These are phyloP conservation scores for Saposhnikovia divaricata DNA, from an alignment of 129 eudicot genomes.

Conservation along the genomic window DNA sequence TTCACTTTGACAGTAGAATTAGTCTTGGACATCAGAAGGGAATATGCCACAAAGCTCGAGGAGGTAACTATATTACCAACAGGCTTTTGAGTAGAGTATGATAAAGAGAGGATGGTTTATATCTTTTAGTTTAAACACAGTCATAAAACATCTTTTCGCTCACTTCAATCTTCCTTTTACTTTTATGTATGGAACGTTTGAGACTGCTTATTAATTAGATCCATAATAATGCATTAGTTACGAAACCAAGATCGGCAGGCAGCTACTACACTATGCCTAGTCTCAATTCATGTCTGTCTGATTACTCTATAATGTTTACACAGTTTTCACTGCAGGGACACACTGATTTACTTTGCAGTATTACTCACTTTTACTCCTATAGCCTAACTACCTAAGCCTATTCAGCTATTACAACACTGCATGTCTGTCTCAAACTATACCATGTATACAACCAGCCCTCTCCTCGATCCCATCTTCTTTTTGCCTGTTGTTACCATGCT, in stretches of 20 bases:
- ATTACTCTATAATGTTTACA: not conserved
- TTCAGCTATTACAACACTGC: not conserved
- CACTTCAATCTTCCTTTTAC: no score
- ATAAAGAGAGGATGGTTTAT: no score
- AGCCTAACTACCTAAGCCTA: not conserved
- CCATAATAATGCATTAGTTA: not conserved
- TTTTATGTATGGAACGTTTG: no score
- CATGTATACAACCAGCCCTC: no score
- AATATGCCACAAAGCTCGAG: no score
- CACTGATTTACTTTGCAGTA: not conserved
- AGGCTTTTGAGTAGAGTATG: no score
- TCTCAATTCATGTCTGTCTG: not conserved
- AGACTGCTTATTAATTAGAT: no score
- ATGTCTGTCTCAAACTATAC: not conserved
- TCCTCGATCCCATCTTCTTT: not conserved
- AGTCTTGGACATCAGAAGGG: no score
- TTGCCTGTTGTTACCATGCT: not conserved
- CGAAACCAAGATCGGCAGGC: not conserved
- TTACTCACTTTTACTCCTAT: not conserved
- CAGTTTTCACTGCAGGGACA: not conserved
- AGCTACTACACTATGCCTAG: not conserved
- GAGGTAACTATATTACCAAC: no score
- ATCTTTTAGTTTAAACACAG: no score
- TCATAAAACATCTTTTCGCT: no score
- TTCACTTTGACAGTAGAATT: no score